phyloP scores from a whole-genome alignment of 2,329 filamentous ascomycete genomes.

The Epichloe uncinata region DNA sequence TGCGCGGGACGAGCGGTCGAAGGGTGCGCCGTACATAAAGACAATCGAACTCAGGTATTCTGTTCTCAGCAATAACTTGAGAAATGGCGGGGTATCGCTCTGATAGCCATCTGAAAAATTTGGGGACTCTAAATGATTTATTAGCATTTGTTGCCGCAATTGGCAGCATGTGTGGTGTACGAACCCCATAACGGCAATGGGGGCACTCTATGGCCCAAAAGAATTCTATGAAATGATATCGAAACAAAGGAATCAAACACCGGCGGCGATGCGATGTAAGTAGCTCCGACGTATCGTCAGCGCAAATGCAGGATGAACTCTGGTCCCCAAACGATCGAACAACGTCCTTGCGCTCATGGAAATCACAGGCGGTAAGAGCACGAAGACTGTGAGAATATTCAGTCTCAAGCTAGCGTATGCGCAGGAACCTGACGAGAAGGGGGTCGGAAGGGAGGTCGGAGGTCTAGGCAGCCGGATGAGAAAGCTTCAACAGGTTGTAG shows the following conservation, averaged over 20 bases:
- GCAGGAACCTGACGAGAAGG: not conserved
- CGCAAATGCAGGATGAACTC: not conserved
- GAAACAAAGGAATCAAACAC: not conserved
- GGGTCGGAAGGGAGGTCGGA: not conserved
- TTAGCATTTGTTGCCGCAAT: not conserved
- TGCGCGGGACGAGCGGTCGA: not conserved
- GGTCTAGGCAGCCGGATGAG: constrained; percentile 1
- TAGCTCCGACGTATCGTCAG: not conserved
- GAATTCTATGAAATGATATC: not conserved
- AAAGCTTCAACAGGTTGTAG: not conserved
- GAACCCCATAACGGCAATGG: constrained; percentile 17
- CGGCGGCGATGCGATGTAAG: too few relatives aligned
- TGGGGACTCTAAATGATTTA: constrained; percentile 45
- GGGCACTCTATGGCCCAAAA: constrained; percentile 1
- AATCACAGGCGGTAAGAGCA: not conserved
- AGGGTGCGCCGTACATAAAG: constrained; percentile 52
- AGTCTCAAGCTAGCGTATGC: not conserved
- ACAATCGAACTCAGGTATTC: constrained; percentile 97
- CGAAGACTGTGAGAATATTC: not conserved
- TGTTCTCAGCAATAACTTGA: constrained; percentile 94
- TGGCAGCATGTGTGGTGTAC: constrained; percentile 3
- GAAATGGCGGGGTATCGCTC: constrained; percentile 98
- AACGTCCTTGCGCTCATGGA: not conserved
- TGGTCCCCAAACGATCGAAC: not conserved
- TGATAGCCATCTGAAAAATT: constrained; percentile 98